Percentiles rank a stretch among this genome's conserved stretches.
Conservation (phyloP, 768 basidiomycete species). For the Agrocybe pediades region DNA sequence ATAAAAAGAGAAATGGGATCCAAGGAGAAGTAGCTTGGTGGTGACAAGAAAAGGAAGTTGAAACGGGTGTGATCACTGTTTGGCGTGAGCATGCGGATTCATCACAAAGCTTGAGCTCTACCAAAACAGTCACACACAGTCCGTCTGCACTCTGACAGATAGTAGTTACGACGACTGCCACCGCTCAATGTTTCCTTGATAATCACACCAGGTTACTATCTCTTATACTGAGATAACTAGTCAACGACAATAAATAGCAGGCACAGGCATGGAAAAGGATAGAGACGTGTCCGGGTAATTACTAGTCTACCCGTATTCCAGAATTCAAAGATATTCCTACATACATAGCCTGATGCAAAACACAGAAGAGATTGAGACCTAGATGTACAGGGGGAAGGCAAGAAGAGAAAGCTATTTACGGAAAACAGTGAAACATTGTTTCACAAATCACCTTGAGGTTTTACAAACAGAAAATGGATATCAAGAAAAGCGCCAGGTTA, state of each 20-base stretch:
- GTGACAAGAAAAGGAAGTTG: constrained; percentile 28
- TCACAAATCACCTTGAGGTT: constrained; percentile 3
- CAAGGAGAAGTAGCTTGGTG: constrained; percentile 20
- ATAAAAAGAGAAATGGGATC: constrained; percentile 22
- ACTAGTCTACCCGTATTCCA: constrained; percentile 11
- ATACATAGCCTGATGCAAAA: constrained; percentile 17
- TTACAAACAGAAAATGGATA: constrained; percentile 7
- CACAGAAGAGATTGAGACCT: constrained; percentile 7
- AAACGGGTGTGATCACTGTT: constrained; percentile 27
- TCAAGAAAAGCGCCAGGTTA: constrained; percentile 22
- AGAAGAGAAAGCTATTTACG: constrained; percentile 1
- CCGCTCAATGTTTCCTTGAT: too few relatives aligned
- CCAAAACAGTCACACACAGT: constrained; percentile 19
- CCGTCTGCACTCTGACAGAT: not conserved
- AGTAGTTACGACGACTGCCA: not conserved
- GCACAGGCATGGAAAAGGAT: constrained; percentile 1
- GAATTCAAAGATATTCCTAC: constrained; percentile 11
- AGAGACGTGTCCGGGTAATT: constrained; percentile 6
- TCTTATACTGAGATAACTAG: constrained; percentile 15
- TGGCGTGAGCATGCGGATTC: constrained; percentile 25
- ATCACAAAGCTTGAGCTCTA: constrained; percentile 15
- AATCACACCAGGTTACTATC: not conserved
- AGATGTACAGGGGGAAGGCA: constrained; percentile 11
- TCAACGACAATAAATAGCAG: constrained; percentile 16
- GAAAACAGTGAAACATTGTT: constrained; percentile 1